Evolutionary conservation across 441 rosid genomes (phyloP).

Genomic region (Euphorbia schlechtendalii): DNA sequence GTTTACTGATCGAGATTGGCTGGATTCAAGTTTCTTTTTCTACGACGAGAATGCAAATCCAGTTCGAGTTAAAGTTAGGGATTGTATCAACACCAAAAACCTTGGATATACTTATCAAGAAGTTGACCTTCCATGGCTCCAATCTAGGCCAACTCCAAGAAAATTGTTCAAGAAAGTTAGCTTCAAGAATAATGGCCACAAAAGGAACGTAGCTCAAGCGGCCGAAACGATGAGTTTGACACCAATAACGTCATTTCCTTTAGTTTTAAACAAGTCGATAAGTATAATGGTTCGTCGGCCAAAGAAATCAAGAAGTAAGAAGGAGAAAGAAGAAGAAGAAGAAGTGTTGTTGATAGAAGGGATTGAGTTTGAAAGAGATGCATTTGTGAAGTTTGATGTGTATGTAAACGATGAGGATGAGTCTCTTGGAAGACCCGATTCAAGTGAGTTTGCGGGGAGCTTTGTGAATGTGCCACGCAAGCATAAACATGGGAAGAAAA

Average conservation of each 20-base stretch:
- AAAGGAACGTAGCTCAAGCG: constrained; percentile 25
- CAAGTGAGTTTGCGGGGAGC: constrained; percentile 54
- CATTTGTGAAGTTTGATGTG: constrained; percentile 41
- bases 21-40: constrained; percentile 35
- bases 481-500: constrained; percentile 40
- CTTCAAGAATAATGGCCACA: not conserved
- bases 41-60: constrained; percentile 50
- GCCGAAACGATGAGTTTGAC: constrained; percentile 22
- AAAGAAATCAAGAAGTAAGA: constrained; percentile 42
- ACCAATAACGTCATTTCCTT: constrained; percentile 28
- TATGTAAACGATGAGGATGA: constrained; percentile 45
- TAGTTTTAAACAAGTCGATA: constrained; percentile 28
- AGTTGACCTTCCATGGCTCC: constrained; percentile 47
- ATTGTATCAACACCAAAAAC: constrained; percentile 30
- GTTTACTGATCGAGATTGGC: constrained; percentile 44
- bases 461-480: constrained; percentile 50
- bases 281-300: constrained; percentile 37
- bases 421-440: constrained; percentile 13
- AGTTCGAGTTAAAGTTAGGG: constrained; percentile 45
- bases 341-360: constrained; percentile 41
- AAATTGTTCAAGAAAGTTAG: constrained; percentile 17
- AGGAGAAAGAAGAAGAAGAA: constrained; percentile 53
- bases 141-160: constrained; percentile 39
- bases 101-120: constrained; percentile 42
- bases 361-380: constrained; percentile 35